Conservation (phyloP, 305 asterid species). For the Fraxinus albicans region DNA sequence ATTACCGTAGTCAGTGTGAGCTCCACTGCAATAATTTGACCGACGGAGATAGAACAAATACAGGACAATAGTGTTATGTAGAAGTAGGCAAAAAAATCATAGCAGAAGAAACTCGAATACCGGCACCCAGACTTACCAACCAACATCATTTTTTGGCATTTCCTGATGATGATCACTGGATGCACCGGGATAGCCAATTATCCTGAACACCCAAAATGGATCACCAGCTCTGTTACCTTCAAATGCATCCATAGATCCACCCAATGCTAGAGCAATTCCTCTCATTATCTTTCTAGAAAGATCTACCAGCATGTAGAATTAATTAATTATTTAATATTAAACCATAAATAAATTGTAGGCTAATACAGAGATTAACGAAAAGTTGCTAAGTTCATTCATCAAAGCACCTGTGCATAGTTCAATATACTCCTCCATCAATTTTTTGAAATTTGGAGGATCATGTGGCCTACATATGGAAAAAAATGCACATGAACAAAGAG, state of each 20-base stretch:
- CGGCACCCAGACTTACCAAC: constrained; percentile 49
- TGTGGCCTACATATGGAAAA: constrained; percentile 57
- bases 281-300: constrained; percentile 81
- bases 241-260: constrained; percentile 54
- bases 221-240: constrained; percentile 79
- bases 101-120: not conserved
- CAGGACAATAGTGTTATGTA: constrained; percentile 23
- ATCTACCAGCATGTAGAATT: constrained; percentile 36
- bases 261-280: constrained; percentile 79
- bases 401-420: constrained; percentile 68
- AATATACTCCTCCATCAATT: constrained; percentile 69
- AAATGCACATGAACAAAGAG: constrained; percentile 12
- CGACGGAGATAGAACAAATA: constrained; percentile 20
- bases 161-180: constrained; percentile 33
- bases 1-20: constrained; percentile 93
- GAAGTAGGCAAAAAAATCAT: constrained; percentile 5
- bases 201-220: constrained; percentile 89
- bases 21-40: constrained; percentile 60
- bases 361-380: constrained; percentile 3
- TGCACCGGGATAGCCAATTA: constrained; percentile 74
- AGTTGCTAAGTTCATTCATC: not conserved
- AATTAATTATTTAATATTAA: not conserved
- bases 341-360: not conserved
- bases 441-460: constrained; percentile 56
- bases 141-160: constrained; percentile 45